Conservation (phyloP, 495 filamentous ascomycete species). For the Penicillium waksmanii region DNA sequence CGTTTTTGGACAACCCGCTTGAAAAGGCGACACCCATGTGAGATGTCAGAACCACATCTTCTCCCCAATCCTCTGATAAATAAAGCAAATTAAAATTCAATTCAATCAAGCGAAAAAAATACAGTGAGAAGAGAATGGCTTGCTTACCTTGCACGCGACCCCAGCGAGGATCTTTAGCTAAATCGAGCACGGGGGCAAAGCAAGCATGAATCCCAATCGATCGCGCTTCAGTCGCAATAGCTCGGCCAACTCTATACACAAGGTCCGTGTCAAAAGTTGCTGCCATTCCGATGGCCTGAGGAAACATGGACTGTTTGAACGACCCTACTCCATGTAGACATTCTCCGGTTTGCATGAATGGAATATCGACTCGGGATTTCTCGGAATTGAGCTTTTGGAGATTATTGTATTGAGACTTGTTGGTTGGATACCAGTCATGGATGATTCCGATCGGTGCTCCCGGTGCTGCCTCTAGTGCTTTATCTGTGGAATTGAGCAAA, state of each 20-base stretch:
- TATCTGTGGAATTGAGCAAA: background rate
- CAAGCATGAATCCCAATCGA: constrained; percentile 16
- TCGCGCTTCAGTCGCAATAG: constrained; percentile 14
- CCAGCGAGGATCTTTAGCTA: constrained; percentile 17
- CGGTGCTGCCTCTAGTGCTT: constrained; percentile 11
- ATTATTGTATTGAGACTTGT: constrained; percentile 17
- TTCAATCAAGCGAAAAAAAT: background rate
- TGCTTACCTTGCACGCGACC: constrained; percentile 13
- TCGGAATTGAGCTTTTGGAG: constrained; percentile 8
- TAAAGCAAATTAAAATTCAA: no score
- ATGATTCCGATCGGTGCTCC: constrained; percentile 14
- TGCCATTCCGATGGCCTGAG: constrained; percentile 13
- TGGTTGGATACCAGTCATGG: constrained; percentile 19
- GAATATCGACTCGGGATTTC: constrained; percentile 6
- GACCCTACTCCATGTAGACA: constrained; percentile 17
- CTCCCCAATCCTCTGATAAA: constrained; percentile 16
- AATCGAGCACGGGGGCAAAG: constrained; percentile 17
- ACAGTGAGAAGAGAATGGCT: background rate
- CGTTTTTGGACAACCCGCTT: constrained; percentile 13
- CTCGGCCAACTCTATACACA: constrained; percentile 9
- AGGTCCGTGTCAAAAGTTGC: constrained; percentile 15
- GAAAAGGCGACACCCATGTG: constrained; percentile 18
- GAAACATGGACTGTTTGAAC: constrained; percentile 19
- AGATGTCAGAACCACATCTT: constrained; percentile 11
- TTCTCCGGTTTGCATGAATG: constrained; percentile 17